Percentiles rank a stretch among this genome's conserved stretches.
phyloP scores from a whole-genome alignment of 2,329 filamentous ascomycete species.

The Chaetomiaceae sp. region DNA sequence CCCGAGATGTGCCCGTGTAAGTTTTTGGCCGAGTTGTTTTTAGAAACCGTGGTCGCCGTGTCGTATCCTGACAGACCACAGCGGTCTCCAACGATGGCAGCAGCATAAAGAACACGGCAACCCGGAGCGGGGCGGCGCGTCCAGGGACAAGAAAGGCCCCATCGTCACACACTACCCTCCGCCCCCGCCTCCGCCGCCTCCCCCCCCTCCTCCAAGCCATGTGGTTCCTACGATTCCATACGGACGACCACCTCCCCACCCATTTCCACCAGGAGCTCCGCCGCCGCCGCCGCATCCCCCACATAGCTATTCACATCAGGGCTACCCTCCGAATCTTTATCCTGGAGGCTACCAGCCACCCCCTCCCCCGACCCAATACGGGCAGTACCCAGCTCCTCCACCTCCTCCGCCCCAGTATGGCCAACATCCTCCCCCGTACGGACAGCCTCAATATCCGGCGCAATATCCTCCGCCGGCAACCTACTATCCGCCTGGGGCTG shows the following conservation, averaged over 20 bases:
- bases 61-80: constrained; percentile 11
- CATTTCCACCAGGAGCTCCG: constrained; percentile 18
- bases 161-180: constrained; percentile 37
- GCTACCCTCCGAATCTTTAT: constrained; percentile 19
- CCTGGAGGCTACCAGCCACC: constrained; percentile 19
- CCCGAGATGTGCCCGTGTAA: constrained; percentile 47
- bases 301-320: constrained; percentile 17
- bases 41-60: too few species aligned
- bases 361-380: constrained; percentile 20
- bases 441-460: constrained; percentile 23
- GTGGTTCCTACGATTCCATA: constrained; percentile 17
- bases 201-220: constrained; percentile 21
- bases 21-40: too few species aligned
- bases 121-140: constrained; percentile 19
- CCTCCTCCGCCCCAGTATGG: constrained; percentile 22
- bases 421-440: constrained; percentile 23
- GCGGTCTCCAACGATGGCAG: constrained; percentile 25
- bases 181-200: too few species aligned
- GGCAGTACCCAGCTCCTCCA: constrained; percentile 16
- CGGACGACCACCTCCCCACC: constrained; percentile 22
- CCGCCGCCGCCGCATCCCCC: constrained; percentile 19
- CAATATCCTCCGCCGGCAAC: constrained; percentile 22
- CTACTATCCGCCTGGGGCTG: constrained; percentile 23
- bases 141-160: constrained; percentile 32
- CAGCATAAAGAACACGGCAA: constrained; percentile 23